Evolutionary conservation across 2,329 filamentous ascomycete genomes (phyloP), one percentile per base, ranked within the genome.

Genomic region (Cercospora sojina): DNA sequence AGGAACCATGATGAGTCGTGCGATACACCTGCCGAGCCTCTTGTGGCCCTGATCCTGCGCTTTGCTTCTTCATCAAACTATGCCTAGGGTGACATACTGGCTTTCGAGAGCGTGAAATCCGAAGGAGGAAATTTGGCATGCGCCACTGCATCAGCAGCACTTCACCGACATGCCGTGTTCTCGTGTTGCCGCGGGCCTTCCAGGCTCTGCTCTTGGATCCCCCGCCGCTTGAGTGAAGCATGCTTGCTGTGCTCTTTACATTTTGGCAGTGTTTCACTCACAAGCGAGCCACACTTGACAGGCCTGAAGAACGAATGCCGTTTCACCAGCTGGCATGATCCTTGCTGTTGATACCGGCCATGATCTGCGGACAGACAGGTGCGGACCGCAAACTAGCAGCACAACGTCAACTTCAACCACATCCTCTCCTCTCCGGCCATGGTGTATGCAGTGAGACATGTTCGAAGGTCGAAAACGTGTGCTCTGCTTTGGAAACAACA

Each of bases 281-380:
- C 18, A 49, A 9, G 25, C 43, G 20, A 25, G 43, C 43, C 5
- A 7, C 43, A 23, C 12, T 5, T 25, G 12, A 25, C 23, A 23
- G 47, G 47, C 23, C 47, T 27, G 47, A 6, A 51, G 47, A 56
- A 31, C n/a, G 53, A 57, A 57, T 35, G 9, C 12, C 18, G 38
- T 53, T 23, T 53, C 58, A 25, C 9, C 49, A 16, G 9, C 59
- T 32, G 41, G 59, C 59, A 53, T 62, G 23, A 62, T 32, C 59
- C 59, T 18, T 27, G 59, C 20, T 20, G 3, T 13, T n/a, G 5
- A n/a, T 8, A 53, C 25, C 8, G 27, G 25, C 59, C 43, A 25
- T 31, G 64, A 62, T 65, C 58, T 60, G 49, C 58, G 47, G 51
- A 61, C 25, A 57, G 51, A 61, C 25, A 57, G 63, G 29, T 18